These are phyloP conservation scores for Heliosperma pusillum DNA, from an alignment of 148 eudicot species.

Conservation along the genomic window DNA sequence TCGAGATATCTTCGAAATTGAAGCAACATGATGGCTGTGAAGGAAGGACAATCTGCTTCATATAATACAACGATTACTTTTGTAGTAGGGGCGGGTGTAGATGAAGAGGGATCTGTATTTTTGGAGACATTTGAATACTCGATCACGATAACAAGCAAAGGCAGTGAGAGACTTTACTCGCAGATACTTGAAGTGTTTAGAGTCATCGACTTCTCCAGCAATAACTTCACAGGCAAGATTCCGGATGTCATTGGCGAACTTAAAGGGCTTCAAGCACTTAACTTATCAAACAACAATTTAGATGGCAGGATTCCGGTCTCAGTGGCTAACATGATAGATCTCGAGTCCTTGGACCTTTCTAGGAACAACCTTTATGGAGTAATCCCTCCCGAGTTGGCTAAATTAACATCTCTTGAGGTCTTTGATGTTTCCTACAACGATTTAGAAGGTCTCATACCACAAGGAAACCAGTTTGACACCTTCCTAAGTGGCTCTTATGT, in stretches of 20 bases:
- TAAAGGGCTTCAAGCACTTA: slow-evolving; percentile 31
- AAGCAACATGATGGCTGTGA: slow-evolving; percentile 26
- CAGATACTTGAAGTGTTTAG: slow-evolving; percentile 12
- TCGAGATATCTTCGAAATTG: slow-evolving; percentile 16
- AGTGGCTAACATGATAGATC: slow-evolving; percentile 15
- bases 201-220: slow-evolving; percentile 37
- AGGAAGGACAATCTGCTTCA: background rate
- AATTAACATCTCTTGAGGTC: slow-evolving; percentile 24
- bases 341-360: slow-evolving; percentile 41
- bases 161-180: slow-evolving; percentile 7
- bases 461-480: slow-evolving; percentile 27
- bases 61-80: background rate
- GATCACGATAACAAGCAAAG: slow-evolving; percentile 34
- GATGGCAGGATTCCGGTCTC: slow-evolving; percentile 26
- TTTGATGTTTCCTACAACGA: slow-evolving; percentile 33
- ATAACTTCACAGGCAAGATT: slow-evolving; percentile 35
- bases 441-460: slow-evolving; percentile 30
- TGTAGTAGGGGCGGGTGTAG: background rate
- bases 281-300: slow-evolving; percentile 36
- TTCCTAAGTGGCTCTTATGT: slow-evolving; percentile 27
- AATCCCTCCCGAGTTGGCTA: slow-evolving; percentile 31
- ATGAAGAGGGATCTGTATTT: background rate
- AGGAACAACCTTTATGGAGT: slow-evolving; percentile 34
- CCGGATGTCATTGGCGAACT: slow-evolving; percentile 27
- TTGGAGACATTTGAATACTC: background rate